Percentiles rank a stretch among this genome's conserved stretches.
phyloP scores from a whole-genome alignment of 2,329 filamentous ascomycete species.

The Incumbomyces delicatus region DNA sequence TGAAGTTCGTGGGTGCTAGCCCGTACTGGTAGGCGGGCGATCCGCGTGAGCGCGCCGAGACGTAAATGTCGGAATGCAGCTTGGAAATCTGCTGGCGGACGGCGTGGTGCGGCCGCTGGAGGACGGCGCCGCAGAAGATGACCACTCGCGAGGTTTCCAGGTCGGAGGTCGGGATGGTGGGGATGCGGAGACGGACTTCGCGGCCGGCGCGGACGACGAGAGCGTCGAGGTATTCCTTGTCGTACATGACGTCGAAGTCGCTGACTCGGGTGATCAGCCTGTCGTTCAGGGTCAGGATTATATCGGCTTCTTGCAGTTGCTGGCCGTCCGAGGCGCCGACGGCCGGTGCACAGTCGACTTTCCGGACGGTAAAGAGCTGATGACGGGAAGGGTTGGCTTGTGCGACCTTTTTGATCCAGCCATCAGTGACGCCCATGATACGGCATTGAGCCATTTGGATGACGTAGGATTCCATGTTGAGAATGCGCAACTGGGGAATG shows the following conservation, averaged over 20 bases:
- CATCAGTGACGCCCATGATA: conserved; percentile 92
- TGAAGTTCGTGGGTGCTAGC: conserved; percentile 91
- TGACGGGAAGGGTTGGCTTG: conserved; percentile 83
- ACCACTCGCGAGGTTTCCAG: conserved; percentile 88
- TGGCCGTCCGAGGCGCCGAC: conserved; percentile 28
- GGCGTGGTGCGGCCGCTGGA: conserved; percentile 90
- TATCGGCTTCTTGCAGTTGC: conserved; percentile 79
- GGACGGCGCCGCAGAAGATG: conserved; percentile 86
- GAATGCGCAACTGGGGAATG: conserved; percentile 72
- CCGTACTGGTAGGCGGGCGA: conserved; percentile 84
- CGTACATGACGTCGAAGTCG: conserved; percentile 95
- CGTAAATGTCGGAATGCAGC: conserved; percentile 91
- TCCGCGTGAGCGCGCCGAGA: conserved; percentile 73
- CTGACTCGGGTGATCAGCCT: conserved; percentile 87
- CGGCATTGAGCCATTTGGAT: conserved; percentile 95
- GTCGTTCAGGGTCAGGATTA: conserved; percentile 81
- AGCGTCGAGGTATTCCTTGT: conserved; percentile 70
- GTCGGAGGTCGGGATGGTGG: conserved; percentile 78
- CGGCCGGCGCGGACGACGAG: conserved; percentile 77
- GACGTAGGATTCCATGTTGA: conserved; percentile 88
- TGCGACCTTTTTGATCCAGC: conserved; percentile 89
- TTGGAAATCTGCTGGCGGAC: conserved; percentile 96
- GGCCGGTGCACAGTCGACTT: conserved; percentile 58
- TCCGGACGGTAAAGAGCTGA: conserved; percentile 96
- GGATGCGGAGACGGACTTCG: conserved; percentile 65